Base-by-base conservation (phyloP, 2,329 filamentous ascomycete genomes). In the Fusarium camptoceras region DNA sequence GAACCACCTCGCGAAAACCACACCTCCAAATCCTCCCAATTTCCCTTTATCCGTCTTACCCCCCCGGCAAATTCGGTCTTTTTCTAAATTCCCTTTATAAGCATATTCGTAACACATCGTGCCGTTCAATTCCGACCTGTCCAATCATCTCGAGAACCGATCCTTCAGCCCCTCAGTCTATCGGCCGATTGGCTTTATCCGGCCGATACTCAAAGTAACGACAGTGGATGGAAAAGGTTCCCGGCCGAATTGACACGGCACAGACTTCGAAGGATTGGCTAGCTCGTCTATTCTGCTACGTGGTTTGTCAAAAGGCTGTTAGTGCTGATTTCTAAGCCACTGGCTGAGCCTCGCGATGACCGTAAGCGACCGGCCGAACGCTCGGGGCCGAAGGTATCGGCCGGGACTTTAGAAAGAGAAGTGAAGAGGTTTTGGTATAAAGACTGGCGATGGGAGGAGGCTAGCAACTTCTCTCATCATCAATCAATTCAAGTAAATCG, bases 251-350 rank as follows among this genome's bases (percentile, higher is more conserved):
- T 4, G 14, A 16, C 3, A 12, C n/a, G 6, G 2, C 51, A 54
- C 24, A 27, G 55, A 39, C 22, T 20, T 42, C 3, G 18, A 4
- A 18, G 22, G 18, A 27, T 8, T 16, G 14, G 47, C 18, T 34
- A 14, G 11, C 9, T 6, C 4, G 47, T 31, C 48, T 24, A 16
- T 15, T 31, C 9, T 24, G 1, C 5, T 34, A 8, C 22, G 6
- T 7, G 20, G 3, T 28, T 24, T 16, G 6, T 30, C 24, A 20
- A n/a, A 42, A 15, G 24, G 1, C 6, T 2, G 1, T 7, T 59
- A 60, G 48, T 66, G 48, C 55, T 55, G 61, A 68, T 59, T 56
- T 10, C 42, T 50, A 49, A 71, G 44, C 42, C 18, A 14, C 2
- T 18, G 12, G 25, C 24, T 10, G 4, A n/a, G 44, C 54, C 42